A percentile compares a stretch with the other conserved stretches of the same genome.
Evolutionary conservation across 345 rosid species (phyloP).

Genomic region (Litchi chinensis): DNA sequence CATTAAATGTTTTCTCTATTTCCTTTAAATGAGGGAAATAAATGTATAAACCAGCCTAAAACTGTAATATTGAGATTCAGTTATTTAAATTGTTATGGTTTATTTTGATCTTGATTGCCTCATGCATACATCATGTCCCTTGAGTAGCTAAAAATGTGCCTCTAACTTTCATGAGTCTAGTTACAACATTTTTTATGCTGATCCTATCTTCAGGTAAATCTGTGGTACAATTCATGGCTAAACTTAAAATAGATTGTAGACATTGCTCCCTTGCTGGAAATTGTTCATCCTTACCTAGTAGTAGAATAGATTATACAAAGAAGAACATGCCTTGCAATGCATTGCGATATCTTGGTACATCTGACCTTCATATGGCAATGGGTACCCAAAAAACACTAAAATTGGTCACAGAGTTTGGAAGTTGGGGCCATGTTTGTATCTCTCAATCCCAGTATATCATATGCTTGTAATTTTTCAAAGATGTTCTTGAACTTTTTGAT

Average conservation of each 20-base stretch:
- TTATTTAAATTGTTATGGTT: background rate
- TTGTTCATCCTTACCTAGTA: background rate
- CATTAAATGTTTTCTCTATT: too few species aligned
- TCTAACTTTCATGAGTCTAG: background rate
- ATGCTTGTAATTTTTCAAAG: background rate
- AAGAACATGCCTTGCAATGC: background rate
- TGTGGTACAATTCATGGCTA: constrained; percentile 4
- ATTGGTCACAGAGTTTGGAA: background rate
- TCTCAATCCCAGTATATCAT: background rate
- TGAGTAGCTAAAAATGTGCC: background rate
- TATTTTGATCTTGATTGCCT: background rate
- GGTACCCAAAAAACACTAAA: too few species aligned
- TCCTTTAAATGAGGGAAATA: too few species aligned
- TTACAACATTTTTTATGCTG: background rate
- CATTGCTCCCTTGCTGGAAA: background rate
- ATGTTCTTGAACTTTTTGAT: background rate
- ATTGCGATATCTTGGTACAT: background rate
- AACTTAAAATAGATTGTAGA: background rate
- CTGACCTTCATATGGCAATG: background rate
- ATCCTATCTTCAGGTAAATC: constrained; percentile 8
- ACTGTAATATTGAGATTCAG: too few species aligned
- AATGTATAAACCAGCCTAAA: too few species aligned
- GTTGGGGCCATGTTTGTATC: background rate
- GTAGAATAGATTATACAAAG: too few species aligned
- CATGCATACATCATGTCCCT: background rate